phyloP scores from a whole-genome alignment of 305 asterid species.

The Fraxinus latifolia region DNA sequence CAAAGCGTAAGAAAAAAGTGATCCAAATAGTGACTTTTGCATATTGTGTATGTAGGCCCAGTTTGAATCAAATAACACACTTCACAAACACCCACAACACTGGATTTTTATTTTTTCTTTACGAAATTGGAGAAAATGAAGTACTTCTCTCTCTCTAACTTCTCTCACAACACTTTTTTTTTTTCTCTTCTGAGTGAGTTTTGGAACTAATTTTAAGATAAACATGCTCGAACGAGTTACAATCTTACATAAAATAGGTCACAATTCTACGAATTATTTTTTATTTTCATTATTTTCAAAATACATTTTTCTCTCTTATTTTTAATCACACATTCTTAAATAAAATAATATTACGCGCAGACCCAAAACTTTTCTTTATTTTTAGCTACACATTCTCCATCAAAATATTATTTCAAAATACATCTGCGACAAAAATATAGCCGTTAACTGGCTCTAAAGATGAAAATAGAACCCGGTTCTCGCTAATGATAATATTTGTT shows the following conservation, averaged over 20 bases:
- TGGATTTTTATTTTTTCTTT: neutral
- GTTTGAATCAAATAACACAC: conserved; percentile 31
- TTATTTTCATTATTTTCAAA: too few relatives aligned
- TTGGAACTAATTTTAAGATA: neutral
- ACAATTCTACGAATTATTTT: too few relatives aligned
- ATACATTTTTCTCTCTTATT: too few relatives aligned
- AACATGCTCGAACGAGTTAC: too few relatives aligned
- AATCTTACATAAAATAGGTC: too few relatives aligned
- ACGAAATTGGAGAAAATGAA: neutral
- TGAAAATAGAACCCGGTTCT: conserved; percentile 22
- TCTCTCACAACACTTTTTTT: conserved; percentile 21
- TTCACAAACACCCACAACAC: conserved; percentile 23
- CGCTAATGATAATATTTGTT: conserved; percentile 27
- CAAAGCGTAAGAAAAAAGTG: conserved; percentile 46
- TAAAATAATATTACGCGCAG: too few relatives aligned
- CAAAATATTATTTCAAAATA: too few relatives aligned
- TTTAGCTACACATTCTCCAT: too few relatives aligned
- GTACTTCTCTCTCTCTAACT: conserved; percentile 29
- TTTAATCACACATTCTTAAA: too few relatives aligned
- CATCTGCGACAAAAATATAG: too few relatives aligned
- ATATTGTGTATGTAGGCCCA: conserved; percentile 44
- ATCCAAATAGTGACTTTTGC: conserved; percentile 44
- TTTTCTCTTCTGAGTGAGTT: neutral
- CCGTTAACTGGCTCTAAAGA: neutral
- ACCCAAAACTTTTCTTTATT: too few relatives aligned